These are phyloP conservation scores for Trichocomaceae sp. DNA, from an alignment of 2,329 filamentous ascomycete species.

Conservation along the genomic window DNA sequence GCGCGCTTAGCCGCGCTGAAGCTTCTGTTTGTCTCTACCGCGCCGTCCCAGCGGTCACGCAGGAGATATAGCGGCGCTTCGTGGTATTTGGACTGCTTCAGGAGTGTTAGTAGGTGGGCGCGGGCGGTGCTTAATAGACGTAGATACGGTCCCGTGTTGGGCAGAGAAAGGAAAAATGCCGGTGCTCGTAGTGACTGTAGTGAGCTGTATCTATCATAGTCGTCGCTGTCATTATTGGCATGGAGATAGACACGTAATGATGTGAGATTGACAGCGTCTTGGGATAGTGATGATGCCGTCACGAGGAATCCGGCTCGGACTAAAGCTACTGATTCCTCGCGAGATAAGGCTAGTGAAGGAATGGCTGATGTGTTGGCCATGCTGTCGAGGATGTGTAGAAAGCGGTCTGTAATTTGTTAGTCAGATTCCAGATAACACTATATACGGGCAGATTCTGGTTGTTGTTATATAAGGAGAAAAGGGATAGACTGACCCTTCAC, in stretches of 20 bases:
- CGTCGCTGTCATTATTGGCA: conserved; percentile 14
- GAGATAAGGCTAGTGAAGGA: conserved; percentile 39
- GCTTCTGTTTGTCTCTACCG: conserved; percentile 41
- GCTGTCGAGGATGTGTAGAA: conserved; percentile 41
- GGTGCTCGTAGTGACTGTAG: conserved; percentile 22
- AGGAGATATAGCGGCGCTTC: conserved; percentile 51
- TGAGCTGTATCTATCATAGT: not conserved
- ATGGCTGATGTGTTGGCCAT: conserved; percentile 45
- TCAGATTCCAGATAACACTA: no score
- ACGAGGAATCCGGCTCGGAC: conserved; percentile 51
- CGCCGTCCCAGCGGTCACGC: conserved; percentile 59
- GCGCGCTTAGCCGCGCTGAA: conserved; percentile 47
- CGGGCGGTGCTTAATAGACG: conserved; percentile 51
- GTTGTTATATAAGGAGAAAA: no score
- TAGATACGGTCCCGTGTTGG: conserved; percentile 55
- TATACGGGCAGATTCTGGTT: no score
- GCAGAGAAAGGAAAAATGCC: conserved; percentile 49
- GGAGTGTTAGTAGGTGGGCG: conserved; percentile 47
- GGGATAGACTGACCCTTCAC: conserved; percentile 26
- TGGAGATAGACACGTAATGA: conserved; percentile 28
- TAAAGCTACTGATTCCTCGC: conserved; percentile 44
- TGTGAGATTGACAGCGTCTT: conserved; percentile 38
- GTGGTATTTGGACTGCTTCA: conserved; percentile 47
- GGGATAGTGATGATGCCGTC: conserved; percentile 37
- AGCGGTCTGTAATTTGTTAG: conserved; percentile 38